phyloP scores from a whole-genome alignment of 2,329 filamentous ascomycete species.

The Neospermospora avenae region DNA sequence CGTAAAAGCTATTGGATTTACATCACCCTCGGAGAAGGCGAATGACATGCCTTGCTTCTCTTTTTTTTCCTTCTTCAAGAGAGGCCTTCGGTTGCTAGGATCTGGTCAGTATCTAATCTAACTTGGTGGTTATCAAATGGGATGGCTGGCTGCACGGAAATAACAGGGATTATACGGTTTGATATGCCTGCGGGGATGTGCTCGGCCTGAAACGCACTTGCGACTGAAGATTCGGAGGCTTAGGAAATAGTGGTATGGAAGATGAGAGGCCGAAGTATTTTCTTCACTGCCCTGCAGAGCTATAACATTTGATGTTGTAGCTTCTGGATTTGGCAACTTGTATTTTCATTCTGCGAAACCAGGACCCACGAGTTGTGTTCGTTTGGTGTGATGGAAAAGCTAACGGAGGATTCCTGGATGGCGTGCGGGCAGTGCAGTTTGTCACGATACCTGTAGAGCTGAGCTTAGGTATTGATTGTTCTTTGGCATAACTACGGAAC shows the following conservation, averaged over 20 bases:
- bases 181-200: background rate
- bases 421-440: no score
- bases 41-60: no score
- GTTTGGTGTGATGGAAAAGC: no score
- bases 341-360: background rate
- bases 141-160: background rate
- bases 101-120: background rate
- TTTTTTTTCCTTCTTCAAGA: background rate
- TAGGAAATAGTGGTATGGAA: background rate
- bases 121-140: background rate
- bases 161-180: background rate
- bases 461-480: background rate
- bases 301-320: background rate
- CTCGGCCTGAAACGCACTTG: constrained; percentile 1
- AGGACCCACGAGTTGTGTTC: no score
- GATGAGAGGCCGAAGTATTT: background rate
- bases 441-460: no score
- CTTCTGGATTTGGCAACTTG: background rate
- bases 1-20: background rate
- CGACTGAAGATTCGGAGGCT: background rate
- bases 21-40: background rate
- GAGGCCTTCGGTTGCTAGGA: background rate
- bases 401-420: no score
- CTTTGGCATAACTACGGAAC: background rate
- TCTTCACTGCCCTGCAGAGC: background rate